phyloP scores from a whole-genome alignment of 352 stramenopile genomes.

The Hyaloperonospora brassicae region DNA sequence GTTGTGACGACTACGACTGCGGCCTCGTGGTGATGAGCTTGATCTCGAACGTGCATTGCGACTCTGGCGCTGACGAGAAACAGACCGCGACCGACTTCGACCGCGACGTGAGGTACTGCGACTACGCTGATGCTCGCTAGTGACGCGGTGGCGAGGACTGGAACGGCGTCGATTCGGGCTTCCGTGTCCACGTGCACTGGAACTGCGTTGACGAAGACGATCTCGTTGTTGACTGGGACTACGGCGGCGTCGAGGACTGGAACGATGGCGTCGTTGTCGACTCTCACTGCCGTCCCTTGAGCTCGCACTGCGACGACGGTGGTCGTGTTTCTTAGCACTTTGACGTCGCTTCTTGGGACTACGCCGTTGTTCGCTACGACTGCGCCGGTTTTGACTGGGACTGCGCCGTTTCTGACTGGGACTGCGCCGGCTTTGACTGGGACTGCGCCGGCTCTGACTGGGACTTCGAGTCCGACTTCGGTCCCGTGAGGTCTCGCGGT shows the following conservation, averaged over 20 bases:
- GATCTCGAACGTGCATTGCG: constrained; percentile 13
- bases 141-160: constrained; percentile 12
- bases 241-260: constrained; percentile 4
- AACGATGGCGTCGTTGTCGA: constrained; percentile 1
- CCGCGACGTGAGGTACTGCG: constrained; percentile 2
- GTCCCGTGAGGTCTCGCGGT: neutral
- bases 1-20: constrained; percentile 10
- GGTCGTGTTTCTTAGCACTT: constrained; percentile 4
- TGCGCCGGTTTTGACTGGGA: neutral
- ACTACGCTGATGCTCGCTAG: neutral
- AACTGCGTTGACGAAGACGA: neutral
- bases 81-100: constrained; percentile 18
- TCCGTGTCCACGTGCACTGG: constrained; percentile 5
- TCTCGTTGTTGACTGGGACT: constrained; percentile 5
- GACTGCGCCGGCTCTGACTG: constrained; percentile 10
- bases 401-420: no score
- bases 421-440: neutral
- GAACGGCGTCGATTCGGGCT: neutral
- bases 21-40: constrained; percentile 18
- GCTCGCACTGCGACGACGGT: constrained; percentile 2
- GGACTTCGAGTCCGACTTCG: constrained; percentile 5
- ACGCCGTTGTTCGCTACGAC: neutral
- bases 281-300: constrained; percentile 2
- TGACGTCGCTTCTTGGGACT: constrained; percentile 5
- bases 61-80: constrained; percentile 11